phyloP scores from a whole-genome alignment of 1,284 basidiomycete genomes.

The Puccinia polysora region DNA sequence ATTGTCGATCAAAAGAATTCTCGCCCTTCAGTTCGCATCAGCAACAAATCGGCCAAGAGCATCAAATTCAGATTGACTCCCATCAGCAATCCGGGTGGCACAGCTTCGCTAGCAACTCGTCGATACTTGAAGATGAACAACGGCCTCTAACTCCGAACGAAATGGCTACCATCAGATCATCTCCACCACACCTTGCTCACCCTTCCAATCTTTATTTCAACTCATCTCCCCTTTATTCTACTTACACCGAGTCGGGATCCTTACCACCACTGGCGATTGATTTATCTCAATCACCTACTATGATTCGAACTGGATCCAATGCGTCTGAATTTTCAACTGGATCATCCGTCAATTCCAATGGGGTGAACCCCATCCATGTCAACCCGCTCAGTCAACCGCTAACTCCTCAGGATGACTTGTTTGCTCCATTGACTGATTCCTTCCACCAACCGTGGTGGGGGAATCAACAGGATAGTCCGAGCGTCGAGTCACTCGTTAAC shows the following conservation, averaged over 20 bases:
- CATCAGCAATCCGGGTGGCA: slow-evolving; percentile 21
- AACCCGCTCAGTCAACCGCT: slow-evolving; percentile 30
- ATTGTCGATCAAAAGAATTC: slow-evolving; percentile 12
- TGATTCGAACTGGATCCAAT: slow-evolving; percentile 19
- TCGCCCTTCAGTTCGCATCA: slow-evolving; percentile 33
- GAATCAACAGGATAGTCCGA: slow-evolving; percentile 13
- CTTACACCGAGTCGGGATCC: slow-evolving; percentile 18
- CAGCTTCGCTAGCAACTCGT: slow-evolving; percentile 19
- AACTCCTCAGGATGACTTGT: slow-evolving; percentile 19
- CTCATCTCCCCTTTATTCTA: slow-evolving; percentile 19
- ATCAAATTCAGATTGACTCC: slow-evolving; percentile 14
- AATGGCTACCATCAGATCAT: slow-evolving; percentile 18
- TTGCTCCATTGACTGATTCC: slow-evolving; percentile 19
- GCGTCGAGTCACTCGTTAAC: slow-evolving; percentile 23
- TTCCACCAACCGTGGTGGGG: slow-evolving; percentile 28
- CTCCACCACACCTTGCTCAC: slow-evolving; percentile 5
- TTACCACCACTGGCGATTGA: slow-evolving; percentile 16
- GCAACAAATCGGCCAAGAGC: slow-evolving; percentile 9
- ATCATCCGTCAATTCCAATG: slow-evolving; percentile 26
- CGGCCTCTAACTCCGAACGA: slow-evolving; percentile 17
- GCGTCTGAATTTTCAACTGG: slow-evolving; percentile 21
- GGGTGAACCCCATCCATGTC: slow-evolving; percentile 30
- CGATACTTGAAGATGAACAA: slow-evolving; percentile 19
- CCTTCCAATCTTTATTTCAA: slow-evolving; percentile 28
- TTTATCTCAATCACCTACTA: slow-evolving; percentile 21